Evolutionary conservation across 805 yeast genomes (phyloP), one percentile per base, ranked within the genome.

Genomic region (Hyphopichia homilentoma): DNA sequence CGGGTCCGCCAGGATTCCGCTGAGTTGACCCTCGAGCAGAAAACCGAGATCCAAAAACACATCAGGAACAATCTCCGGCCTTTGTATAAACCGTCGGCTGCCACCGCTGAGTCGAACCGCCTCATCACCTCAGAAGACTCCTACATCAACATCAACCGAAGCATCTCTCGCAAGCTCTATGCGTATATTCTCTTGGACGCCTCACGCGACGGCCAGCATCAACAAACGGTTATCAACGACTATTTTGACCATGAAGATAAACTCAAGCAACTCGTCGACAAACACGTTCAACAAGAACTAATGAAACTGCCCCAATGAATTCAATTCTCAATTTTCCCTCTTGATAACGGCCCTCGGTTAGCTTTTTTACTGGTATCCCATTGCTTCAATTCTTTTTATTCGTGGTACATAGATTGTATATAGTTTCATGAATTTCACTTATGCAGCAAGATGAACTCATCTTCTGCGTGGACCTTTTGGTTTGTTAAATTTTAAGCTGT

Each of bases 401-500:
- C 12, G 7, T 24, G 26, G 7, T 7, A 24, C 12, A 15, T 7
- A 24, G 7, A 24, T 24, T 24, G 11, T 21, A 21, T 7, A n/a
- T n/a, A n/a, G n/a, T n/a, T n/a, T n/a, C n/a, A n/a, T n/a, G n/a
- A n/a, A n/a, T n/a, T n/a, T n/a, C n/a, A n/a, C n/a, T n/a, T n/a
- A n/a, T n/a, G n/a, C n/a, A n/a, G n/a, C n/a, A n/a, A n/a, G n/a
- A n/a, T 25, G 8, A 12, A 13, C 25, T 39, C 43, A 66, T 41
- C 68, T 58, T 35, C 72, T 55, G 47, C 81, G 72, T 22, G 93
- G 90, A 9, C 89, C 87, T 45, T 70, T 74, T 28, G 93, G 93
- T 57, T 77, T 81, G 36, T 61, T 53, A 36, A 66, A 64, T 40
- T 61, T 73, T 39, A 70, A 50, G 8, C 39, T 40, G 16, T 43